A percentile compares a stretch with the other conserved stretches of the same genome.
These are phyloP conservation scores for Tuber melanosporum DNA, from an alignment of 495 filamentous ascomycete genomes.

Conservation along the genomic window DNA sequence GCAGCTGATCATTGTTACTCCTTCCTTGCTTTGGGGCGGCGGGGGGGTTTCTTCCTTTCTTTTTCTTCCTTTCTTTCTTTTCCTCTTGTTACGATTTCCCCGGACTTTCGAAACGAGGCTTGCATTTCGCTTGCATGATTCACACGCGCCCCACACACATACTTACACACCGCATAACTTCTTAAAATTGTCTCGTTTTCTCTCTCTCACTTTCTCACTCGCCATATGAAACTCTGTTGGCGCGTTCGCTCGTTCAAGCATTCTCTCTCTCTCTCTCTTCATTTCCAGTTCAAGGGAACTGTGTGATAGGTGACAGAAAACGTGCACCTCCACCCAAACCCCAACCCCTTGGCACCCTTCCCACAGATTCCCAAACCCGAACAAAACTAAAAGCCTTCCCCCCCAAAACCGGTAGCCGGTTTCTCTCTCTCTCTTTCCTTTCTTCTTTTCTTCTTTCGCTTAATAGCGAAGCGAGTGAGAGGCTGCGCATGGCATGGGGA, in stretches of 20 bases:
- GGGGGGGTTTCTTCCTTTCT: background rate
- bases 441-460: background rate
- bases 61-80: too few species aligned
- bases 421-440: background rate
- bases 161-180: background rate
- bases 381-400: background rate
- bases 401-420: background rate
- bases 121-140: background rate
- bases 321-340: background rate
- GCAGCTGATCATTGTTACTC: background rate
- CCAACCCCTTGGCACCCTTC: background rate
- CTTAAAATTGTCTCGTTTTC: background rate
- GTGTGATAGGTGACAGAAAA: background rate
- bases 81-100: background rate
- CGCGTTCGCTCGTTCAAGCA: background rate
- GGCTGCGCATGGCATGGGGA: background rate
- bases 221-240: background rate
- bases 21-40: background rate
- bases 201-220: background rate
- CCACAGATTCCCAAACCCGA: background rate
- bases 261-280: background rate
- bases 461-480: background rate
- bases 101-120: slow-evolving; percentile 2
- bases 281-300: background rate
- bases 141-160: background rate